Base-by-base conservation (phyloP, 2,329 filamentous ascomycete genomes). In the Aspergillus floridensis region DNA sequence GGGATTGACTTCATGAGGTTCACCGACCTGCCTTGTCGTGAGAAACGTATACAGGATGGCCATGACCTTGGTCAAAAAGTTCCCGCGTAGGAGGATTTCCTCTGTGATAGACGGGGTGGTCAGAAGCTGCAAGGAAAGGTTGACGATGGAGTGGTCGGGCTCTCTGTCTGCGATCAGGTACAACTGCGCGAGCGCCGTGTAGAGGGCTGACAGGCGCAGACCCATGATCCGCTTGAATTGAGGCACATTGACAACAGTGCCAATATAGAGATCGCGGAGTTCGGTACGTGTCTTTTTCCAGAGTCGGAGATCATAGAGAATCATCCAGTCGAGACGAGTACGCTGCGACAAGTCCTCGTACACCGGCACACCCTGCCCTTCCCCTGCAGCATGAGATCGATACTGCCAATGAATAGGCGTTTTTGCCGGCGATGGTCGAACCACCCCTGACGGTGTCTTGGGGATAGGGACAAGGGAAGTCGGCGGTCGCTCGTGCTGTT, bases 111-210 rank as follows among this genome's bases (percentile, higher is more conserved):
- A 96, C 1, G 95, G 93, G 0, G 95, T 97, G 0, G 95, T 99
- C 63, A 99, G 81, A 86, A 99, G 96, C 72, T 99, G 95, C 31
- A 98, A 80, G 4, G 93, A 98, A 41, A 99, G 85, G 72, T 97
- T 97, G 81, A 99, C 96, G 71, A 99, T 98, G 11, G 93, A 98
- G 75, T 98, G 93, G 70, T 99, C 95, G 2, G 95, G 95, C 74
- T 99, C 95, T 64, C 95, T 85, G 72, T 99, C 95, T 14, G 93
- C 93, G 65, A 99, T 95, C 31, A 99, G 84, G 73, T 98, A 99
- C 3, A 99, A 81, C 73, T 99, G 93, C 5, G 95, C 93, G 51
- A 99, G 80, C 2, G 90, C 91, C 1, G 95, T 98, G 76, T 99
- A 99, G 3, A 99, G 82, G 0, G 92, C 93, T 56, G 96, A 92